Percentiles rank a stretch among this genome's conserved stretches.
Evolutionary conservation across 1,284 basidiomycete genomes (phyloP).

Genomic region (Tylopilus sp.): DNA sequence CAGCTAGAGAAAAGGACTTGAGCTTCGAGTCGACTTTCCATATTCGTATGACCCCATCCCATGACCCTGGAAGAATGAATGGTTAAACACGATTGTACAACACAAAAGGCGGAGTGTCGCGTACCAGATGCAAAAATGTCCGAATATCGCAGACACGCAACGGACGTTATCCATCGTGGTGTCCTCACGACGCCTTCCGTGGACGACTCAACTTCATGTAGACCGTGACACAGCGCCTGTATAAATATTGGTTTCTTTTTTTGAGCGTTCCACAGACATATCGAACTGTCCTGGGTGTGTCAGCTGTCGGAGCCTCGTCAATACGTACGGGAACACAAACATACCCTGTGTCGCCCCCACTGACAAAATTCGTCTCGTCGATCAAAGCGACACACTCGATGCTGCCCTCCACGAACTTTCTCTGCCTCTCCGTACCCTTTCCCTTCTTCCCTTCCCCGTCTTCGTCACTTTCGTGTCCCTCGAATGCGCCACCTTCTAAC

Average conservation of each 20-base stretch:
- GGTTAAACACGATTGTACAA: slow-evolving; percentile 3
- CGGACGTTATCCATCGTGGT: slow-evolving; percentile 88
- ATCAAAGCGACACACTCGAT: slow-evolving; percentile 93
- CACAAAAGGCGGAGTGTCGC: slow-evolving; percentile 17
- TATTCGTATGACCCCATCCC: slow-evolving; percentile 84
- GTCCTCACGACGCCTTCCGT: slow-evolving; percentile 72
- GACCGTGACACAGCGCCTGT: slow-evolving; percentile 81
- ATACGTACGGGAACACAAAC: slow-evolving; percentile 27
- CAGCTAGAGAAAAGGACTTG: slow-evolving; percentile 69
- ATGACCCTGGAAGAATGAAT: slow-evolving; percentile 63
- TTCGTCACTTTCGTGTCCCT: slow-evolving; percentile 48
- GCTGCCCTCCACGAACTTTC: slow-evolving; percentile 81
- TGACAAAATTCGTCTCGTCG: slow-evolving; percentile 90
- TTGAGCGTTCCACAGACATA: slow-evolving; percentile 88
- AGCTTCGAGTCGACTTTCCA: slow-evolving; percentile 84
- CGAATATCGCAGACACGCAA: slow-evolving; percentile 82
- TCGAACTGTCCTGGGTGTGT: slow-evolving; percentile 51
- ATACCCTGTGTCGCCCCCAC: slow-evolving; percentile 93
- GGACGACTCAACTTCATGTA: slow-evolving; percentile 65
- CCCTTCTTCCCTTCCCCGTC: slow-evolving; percentile 36
- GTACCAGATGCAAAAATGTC: slow-evolving; percentile 88
- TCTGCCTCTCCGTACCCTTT: slow-evolving; percentile 40
- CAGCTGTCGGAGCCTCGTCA: background rate
- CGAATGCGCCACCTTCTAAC: slow-evolving; percentile 69
- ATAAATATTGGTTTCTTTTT: slow-evolving; percentile 97